These are phyloP conservation scores for Clathrus columnatus DNA, from an alignment of 768 basidiomycete species.

Conservation along the genomic window DNA sequence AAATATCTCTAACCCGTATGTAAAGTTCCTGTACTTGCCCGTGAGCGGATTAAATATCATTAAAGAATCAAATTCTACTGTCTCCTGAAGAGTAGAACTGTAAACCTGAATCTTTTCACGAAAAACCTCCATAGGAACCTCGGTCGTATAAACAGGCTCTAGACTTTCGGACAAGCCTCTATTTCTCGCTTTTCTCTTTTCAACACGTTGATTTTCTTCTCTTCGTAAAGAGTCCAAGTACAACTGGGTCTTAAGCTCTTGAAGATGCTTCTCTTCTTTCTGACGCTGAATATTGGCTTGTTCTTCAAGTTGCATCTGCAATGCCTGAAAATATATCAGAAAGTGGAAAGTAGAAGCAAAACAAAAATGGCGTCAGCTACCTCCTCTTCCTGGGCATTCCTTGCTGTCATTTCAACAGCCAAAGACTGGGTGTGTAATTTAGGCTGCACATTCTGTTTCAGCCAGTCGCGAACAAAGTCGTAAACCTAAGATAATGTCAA, in stretches of 20 bases:
- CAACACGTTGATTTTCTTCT: constrained; percentile 33
- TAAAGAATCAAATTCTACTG: constrained; percentile 52
- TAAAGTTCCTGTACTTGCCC: constrained; percentile 31
- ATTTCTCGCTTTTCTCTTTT: constrained; percentile 44
- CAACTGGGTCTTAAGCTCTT: constrained; percentile 57
- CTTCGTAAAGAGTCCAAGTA: constrained; percentile 41
- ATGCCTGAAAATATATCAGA: constrained; percentile 25
- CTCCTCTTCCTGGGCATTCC: constrained; percentile 61
- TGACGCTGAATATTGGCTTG: constrained; percentile 32
- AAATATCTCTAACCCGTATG: background rate
- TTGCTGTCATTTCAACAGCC: constrained; percentile 68
- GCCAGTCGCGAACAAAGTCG: constrained; percentile 64
- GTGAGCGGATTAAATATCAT: constrained; percentile 64
- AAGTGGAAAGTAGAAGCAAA: background rate
- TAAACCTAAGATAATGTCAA: constrained; percentile 41
- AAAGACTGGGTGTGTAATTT: constrained; percentile 57
- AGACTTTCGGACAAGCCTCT: constrained; percentile 52
- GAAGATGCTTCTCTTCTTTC: constrained; percentile 39
- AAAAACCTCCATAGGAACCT: constrained; percentile 62
- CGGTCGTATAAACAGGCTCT: constrained; percentile 35
- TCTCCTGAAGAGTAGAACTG: constrained; percentile 22
- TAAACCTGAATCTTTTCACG: constrained; percentile 42
- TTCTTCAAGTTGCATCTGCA: constrained; percentile 45
- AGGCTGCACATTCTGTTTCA: constrained; percentile 46
- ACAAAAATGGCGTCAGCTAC: constrained; percentile 29